Evolutionary conservation across 2,329 filamentous ascomycete genomes (phyloP), one percentile per base, ranked within the genome.

Genomic region (Shiraia sp.): DNA sequence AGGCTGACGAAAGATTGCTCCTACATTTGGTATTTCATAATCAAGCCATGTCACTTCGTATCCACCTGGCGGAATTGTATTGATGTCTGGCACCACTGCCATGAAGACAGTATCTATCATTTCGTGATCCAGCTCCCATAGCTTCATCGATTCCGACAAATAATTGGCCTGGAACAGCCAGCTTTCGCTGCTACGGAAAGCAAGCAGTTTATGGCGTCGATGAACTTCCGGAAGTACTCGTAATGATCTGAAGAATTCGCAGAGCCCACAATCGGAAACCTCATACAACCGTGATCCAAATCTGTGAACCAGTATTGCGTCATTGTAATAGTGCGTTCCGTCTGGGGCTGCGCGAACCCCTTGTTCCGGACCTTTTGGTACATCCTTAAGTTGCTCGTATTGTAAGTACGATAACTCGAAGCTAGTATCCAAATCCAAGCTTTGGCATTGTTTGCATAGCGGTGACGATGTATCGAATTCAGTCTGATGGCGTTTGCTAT

Each of bases 51-150:
- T 22, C 6, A 28, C 28, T 19, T 43, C 45, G 24, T 46, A 28
- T 2, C 30, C 49, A 17, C 12, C n/a, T 16, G 24, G 10, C 17
- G 41, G 41, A 23, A 50, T 24, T 12, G 10, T 15, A 27, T 39
- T n/a, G 7, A 41, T 14, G 36, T 50, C 47, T 9, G 44, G 47
- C 8, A 50, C 44, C 6, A 50, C 43, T 9, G 47, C 47, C 47
- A 50, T 50, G 27, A 50, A 47, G 1, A 42, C 32, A 10, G 28
- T 44, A n/a, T 47, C 39, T 3, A 31, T 32, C 10, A 22, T 10
- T 16, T 37, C 33, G 16, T 17, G 17, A 24, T 24, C 22, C 14
- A 12, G 12, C 6, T 36, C 15, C 17, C 24, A 22, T 22, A 8
- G 4, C 19, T 22, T 8, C 8, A 22, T 22, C 19, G 19, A 22